phyloP scores from a whole-genome alignment of 164 flowering plant genomes.

The Paratinospora sagittata region DNA sequence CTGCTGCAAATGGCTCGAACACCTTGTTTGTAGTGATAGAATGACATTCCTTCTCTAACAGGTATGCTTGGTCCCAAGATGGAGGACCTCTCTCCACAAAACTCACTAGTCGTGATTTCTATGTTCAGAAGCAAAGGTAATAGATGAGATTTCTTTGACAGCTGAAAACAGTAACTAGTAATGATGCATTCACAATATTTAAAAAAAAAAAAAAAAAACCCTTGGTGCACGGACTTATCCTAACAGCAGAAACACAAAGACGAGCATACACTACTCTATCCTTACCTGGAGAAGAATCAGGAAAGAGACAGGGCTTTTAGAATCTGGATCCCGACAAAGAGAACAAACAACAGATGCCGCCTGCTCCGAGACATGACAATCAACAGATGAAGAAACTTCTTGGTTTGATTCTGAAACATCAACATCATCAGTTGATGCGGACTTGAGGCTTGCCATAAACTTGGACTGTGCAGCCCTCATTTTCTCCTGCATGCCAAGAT shows the following conservation, averaged over 20 bases:
- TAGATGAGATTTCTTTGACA: conserved; percentile 2
- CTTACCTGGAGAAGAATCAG: conserved; percentile 82
- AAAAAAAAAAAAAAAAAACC: not conserved
- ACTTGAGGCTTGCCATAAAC: conserved; percentile 59
- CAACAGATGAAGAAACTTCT: conserved; percentile 27
- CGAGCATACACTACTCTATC: not conserved
- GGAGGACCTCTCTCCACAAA: conserved; percentile 63
- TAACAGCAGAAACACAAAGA: not conserved
- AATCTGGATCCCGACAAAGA: conserved; percentile 82
- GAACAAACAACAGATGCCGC: conserved; percentile 52
- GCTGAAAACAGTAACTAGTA: conserved; percentile 1
- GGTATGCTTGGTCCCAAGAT: conserved; percentile 52
- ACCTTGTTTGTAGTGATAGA: conserved; percentile 14
- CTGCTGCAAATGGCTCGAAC: conserved; percentile 27
- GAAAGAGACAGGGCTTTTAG: conserved; percentile 60
- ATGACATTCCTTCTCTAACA: conserved; percentile 25
- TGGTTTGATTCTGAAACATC: conserved; percentile 27
- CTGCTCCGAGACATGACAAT: conserved; percentile 26
- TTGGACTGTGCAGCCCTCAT: conserved; percentile 90
- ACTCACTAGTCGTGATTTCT: conserved; percentile 89
- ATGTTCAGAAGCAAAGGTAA: conserved; percentile 15
- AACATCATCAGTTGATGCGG: conserved; percentile 33
- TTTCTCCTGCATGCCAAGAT: conserved; percentile 54
- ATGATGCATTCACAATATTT: not conserved
- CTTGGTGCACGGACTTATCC: not conserved